Conservation (phyloP, 495 filamentous ascomycete species). For the Xylaria telfairii region DNA sequence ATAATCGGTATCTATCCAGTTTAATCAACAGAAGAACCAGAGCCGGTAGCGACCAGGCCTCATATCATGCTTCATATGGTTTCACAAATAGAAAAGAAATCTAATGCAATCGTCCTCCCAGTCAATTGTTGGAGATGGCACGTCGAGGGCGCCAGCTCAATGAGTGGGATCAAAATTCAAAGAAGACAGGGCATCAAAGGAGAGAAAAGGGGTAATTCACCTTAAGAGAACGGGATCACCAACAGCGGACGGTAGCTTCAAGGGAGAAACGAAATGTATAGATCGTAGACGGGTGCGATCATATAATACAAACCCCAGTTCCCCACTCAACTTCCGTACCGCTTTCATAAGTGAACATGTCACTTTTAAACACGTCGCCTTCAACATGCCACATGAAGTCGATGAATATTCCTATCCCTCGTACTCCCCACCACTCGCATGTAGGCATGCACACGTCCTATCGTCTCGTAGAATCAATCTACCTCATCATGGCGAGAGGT, state of each 20-base stretch:
- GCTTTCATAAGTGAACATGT: neutral
- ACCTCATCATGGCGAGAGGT: neutral
- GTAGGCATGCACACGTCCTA: neutral
- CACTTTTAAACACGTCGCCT: neutral
- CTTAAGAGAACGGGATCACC: neutral
- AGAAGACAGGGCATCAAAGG: neutral
- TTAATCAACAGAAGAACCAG: too few relatives aligned
- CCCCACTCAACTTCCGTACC: neutral
- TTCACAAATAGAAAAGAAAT: neutral
- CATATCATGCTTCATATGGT: neutral
- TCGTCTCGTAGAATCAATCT: neutral
- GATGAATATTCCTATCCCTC: neutral
- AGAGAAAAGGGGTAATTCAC: neutral
- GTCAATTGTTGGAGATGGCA: neutral
- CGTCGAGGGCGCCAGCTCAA: neutral
- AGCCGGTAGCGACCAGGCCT: too few relatives aligned
- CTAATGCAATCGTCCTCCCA: neutral
- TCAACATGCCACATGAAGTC: neutral
- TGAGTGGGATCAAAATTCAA: neutral
- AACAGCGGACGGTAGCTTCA: constrained; percentile 3
- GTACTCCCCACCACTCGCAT: neutral
- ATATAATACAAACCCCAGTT: constrained; percentile 18
- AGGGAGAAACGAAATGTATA: constrained; percentile 9
- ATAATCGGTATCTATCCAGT: too few relatives aligned
- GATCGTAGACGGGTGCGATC: constrained; percentile 16